Percentiles rank a stretch among this genome's conserved stretches.
Evolutionary conservation across 2,329 filamentous ascomycete species (phyloP).

Genomic region (Aspergillus spinulosporus): DNA sequence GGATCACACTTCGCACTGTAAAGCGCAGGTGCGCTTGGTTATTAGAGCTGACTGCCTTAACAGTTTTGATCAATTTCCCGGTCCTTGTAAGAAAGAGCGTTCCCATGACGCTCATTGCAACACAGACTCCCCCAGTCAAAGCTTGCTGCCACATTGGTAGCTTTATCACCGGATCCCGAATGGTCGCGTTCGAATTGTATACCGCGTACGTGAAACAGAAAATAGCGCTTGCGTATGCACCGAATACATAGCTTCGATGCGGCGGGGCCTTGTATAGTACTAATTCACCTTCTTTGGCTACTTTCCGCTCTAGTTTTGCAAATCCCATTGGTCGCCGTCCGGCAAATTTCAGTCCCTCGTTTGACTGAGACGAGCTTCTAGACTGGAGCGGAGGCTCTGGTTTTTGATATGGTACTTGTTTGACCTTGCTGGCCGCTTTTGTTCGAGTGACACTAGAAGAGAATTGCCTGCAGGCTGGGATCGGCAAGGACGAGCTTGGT

Average conservation of each 20-base stretch:
- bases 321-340: conserved; percentile 43
- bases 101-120: conserved; percentile 62
- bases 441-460: conserved; percentile 29
- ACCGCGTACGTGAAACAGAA: conserved; percentile 56
- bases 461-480: conserved; percentile 32
- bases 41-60: conserved; percentile 52
- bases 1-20: conserved; percentile 37
- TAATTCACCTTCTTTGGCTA: conserved; percentile 59
- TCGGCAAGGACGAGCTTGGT: conserved; percentile 16
- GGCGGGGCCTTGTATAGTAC: conserved; percentile 66
- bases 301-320: conserved; percentile 50
- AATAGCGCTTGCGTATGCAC: conserved; percentile 58
- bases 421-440: conserved; percentile 23
- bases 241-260: conserved; percentile 62
- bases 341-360: conserved; percentile 28
- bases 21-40: conserved; percentile 37
- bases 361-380: conserved; percentile 13
- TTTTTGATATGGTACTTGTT: conserved; percentile 8
- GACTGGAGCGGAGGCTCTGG: conserved; percentile 17
- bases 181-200: conserved; percentile 54
- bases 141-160: conserved; percentile 59
- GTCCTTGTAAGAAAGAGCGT: conserved; percentile 61
- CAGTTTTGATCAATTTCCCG: conserved; percentile 57
- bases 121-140: conserved; percentile 59
- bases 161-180: conserved; percentile 53